phyloP scores from a whole-genome alignment of 768 basidiomycete genomes.

The Mycena venus region DNA sequence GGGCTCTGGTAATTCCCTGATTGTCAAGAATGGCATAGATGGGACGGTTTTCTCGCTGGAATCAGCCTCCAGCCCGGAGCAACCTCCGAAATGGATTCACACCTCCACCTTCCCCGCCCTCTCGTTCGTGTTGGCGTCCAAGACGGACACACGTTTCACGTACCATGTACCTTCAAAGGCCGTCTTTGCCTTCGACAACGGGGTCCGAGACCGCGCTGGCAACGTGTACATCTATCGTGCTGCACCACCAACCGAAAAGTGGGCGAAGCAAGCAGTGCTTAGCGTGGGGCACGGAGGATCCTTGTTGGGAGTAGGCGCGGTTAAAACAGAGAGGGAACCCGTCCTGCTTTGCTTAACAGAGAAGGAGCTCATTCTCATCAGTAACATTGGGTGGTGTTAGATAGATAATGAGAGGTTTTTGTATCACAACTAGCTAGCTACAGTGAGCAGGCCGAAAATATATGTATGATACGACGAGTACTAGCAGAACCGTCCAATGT shows the following conservation, averaged over 20 bases:
- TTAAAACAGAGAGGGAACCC: conserved; percentile 50
- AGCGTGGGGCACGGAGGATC: conserved; percentile 79
- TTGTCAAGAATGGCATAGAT: conserved; percentile 82
- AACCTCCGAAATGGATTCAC: conserved; percentile 74
- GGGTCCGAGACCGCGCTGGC: conserved; percentile 73
- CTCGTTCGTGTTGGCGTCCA: conserved; percentile 94
- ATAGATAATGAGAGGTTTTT: conserved; percentile 35
- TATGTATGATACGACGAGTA: conserved; percentile 24
- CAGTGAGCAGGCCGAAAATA: not conserved
- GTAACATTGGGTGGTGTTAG: conserved; percentile 19
- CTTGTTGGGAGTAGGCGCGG: conserved; percentile 79
- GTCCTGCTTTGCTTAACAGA: conserved; percentile 84
- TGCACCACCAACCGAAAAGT: conserved; percentile 61
- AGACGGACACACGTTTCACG: conserved; percentile 90
- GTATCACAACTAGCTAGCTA: conserved; percentile 21
- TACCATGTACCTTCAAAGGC: conserved; percentile 71
- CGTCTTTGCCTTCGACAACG: conserved; percentile 90
- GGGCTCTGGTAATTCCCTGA: conserved; percentile 55
- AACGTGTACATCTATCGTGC: conserved; percentile 91
- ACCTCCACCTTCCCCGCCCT: conserved; percentile 89
- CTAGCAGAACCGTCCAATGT: conserved; percentile 16
- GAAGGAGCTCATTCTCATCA: conserved; percentile 75
- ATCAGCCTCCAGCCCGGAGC: conserved; percentile 40
- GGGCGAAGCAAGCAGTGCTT: conserved; percentile 88
- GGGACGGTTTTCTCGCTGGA: conserved; percentile 72